A percentile compares a stretch with the other conserved stretches of the same genome.
phyloP scores from a whole-genome alignment of 768 basidiomycete genomes.

The Hygrocybe punicea region DNA sequence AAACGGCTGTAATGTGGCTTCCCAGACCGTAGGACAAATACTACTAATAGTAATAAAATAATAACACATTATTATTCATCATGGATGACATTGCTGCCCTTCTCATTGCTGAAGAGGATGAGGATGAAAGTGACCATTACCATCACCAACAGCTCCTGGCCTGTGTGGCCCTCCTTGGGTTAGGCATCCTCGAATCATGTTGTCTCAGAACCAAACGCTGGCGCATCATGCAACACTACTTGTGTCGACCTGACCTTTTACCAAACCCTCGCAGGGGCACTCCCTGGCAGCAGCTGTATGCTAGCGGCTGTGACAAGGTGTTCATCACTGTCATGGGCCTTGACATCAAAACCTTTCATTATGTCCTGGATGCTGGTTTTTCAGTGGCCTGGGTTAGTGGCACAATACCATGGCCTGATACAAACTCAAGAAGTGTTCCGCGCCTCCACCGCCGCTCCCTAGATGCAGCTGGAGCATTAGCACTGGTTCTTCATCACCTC shows the following conservation, averaged over 20 bases:
- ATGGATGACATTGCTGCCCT: too few relatives aligned
- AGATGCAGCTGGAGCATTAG: slow-evolving; percentile 41
- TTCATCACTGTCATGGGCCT: slow-evolving; percentile 48
- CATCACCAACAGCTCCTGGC: too few relatives aligned
- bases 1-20: too few relatives aligned
- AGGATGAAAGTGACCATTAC: too few relatives aligned
- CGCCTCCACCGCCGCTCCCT: slow-evolving; percentile 29
- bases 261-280: slow-evolving; percentile 33
- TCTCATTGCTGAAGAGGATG: too few relatives aligned
- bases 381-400: slow-evolving; percentile 18
- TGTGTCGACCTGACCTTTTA: slow-evolving; percentile 29
- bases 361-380: slow-evolving; percentile 35
- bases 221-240: slow-evolving; percentile 17
- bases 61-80: too few relatives aligned
- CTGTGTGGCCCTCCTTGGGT: too few relatives aligned
- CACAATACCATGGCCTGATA: slow-evolving; percentile 34
- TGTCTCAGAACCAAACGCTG: too few relatives aligned
- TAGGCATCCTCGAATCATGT: too few relatives aligned
- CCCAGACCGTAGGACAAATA: too few relatives aligned
- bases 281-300: slow-evolving; percentile 37
- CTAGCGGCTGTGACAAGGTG: slow-evolving; percentile 32
- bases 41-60: too few relatives aligned
- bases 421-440: slow-evolving; percentile 16
- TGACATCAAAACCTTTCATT: slow-evolving; percentile 35
- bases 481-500: slow-evolving; percentile 42